Evolutionary conservation across 208 protist species (phyloP), one percentile per base, ranked within the genome.

Genomic region (Acanthamoeba healyi): DNA sequence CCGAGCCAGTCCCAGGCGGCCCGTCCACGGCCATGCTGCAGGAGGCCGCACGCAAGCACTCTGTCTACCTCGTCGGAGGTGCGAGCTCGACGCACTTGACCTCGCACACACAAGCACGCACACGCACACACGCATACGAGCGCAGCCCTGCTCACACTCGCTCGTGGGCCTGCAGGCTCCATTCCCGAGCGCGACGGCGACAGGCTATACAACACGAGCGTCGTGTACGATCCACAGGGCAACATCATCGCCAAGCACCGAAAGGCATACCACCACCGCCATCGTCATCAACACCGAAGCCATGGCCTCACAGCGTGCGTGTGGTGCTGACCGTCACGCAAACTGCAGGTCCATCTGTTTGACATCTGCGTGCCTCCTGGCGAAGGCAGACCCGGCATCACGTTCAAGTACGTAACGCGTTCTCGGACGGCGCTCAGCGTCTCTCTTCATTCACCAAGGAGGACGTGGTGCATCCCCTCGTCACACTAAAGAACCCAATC

Each of bases 141-240:
- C 2, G 44, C n/a, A 24, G 49, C 36, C 10, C 22, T 96, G 12
- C 46, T 49, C n/a, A 70, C n/a, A 94, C 7, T 95, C 94, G 32
- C 99, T 10, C 98, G 96, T 96, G 61, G 99, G 36, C 93, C 99
- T 10, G 19, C 44, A 91, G 99, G 99, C 26, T 99, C 98, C 56
- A 99, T 99, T 46, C 98, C 99, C 10, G 99, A 99, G 95, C 95
- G 96, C 12, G 96, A 98, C 42, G 92, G 70, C 42, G 97, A 97
- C 38, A 98, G 98, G 86, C 87, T 99, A 2, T 99, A 98, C 96
- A 99, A 99, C 94, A 98, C 98, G 12, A 98, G 96, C 94, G 97
- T 98, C 94, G 98, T 98, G 3, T 99, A 98, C 95, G 96, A 97
- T 54, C 97, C 98, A 3, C 92, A 98, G 26, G 99, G 99, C 0